Base-by-base conservation (phyloP, 768 basidiomycete species). In the Pulveroboletus sp. region DNA sequence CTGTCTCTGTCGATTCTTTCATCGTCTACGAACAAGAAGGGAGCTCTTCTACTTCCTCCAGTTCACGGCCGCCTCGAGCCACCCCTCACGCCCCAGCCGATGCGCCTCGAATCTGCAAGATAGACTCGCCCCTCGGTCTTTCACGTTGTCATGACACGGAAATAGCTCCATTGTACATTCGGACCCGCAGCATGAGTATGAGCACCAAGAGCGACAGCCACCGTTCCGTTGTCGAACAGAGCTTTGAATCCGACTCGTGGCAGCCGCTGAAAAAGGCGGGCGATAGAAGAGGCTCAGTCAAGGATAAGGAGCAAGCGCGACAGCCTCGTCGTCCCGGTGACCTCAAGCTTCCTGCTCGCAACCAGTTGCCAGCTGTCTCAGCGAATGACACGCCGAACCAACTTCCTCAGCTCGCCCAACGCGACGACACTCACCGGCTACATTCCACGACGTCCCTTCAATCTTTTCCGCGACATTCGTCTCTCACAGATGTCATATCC, bases 1-100 rank as follows among this genome's bases (percentile, higher is more conserved):
- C 86, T 24, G 68, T 85, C 51, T 89, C 88, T 19, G 86, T 83
- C 51, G 88, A 89, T 66, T 89, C 88, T 10, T 84, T 89, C 64
- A 76, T 79, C 42, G 71, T 70, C 30, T 72, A 72, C 60, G 67
- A 68, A 56, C 71, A 70, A 55, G 71, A 74, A 36, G 64, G 63
- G n/a, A n/a, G n/a, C 42, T 50, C 66, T 24, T 55, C 67, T 9
- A 51, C 63, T 46, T 17, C 61, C 14, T 57, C 67, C 19, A 59
- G 61, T 34, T 64, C 72, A 35, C 70, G 73, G 4, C 67, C 72
- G n/a, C n/a, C n/a, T 60, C 68, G 75, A 59, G 69, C 62, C 53
- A 64, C 66, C 49, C 64, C 71, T 23, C 67, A 68, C 38, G 54
- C 71, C 17, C 55, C 69, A n/a, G 47, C 68, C 7, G 70, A 73